These are phyloP conservation scores for Boletus patriciae DNA, from an alignment of 768 basidiomycete genomes.

Conservation along the genomic window DNA sequence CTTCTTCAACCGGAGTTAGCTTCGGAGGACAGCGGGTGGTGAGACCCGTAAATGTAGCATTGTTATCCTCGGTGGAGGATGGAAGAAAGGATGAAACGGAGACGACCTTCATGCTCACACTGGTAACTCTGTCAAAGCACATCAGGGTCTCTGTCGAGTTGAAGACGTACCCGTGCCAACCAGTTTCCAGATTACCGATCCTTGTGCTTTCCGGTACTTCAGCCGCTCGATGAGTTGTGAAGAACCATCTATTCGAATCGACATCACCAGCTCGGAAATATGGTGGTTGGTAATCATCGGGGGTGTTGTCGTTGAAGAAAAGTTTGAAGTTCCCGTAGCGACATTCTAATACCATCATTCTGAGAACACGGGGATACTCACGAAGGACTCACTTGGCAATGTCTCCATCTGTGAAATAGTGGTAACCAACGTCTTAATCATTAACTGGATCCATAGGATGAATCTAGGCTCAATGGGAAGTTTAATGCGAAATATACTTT, in stretches of 20 bases:
- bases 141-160: not conserved
- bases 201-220: conserved; percentile 76
- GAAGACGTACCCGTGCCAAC: conserved; percentile 62
- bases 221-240: conserved; percentile 70
- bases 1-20: conserved; percentile 61
- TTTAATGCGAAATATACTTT: conserved; percentile 47
- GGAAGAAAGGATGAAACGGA: conserved; percentile 77
- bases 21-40: conserved; percentile 34
- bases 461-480: not conserved
- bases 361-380: not conserved
- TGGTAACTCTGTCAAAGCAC: conserved; percentile 26
- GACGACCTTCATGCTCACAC: conserved; percentile 68
- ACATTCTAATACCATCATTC: conserved; percentile 47
- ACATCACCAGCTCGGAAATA: conserved; percentile 71
- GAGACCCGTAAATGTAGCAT: conserved; percentile 55
- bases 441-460: conserved; percentile 42
- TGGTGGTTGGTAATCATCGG: conserved; percentile 82
- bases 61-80: conserved; percentile 56
- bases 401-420: conserved; percentile 80
- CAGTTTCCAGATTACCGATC: conserved; percentile 66
- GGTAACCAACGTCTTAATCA: conserved; percentile 76
- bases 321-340: conserved; percentile 89
- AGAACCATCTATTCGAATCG: conserved; percentile 74
- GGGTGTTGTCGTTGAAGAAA: conserved; percentile 79
- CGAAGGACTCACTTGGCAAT: conserved; percentile 60